phyloP scores from a whole-genome alignment of 2,329 filamentous ascomycete species.

The Neocucurbitaria cava region DNA sequence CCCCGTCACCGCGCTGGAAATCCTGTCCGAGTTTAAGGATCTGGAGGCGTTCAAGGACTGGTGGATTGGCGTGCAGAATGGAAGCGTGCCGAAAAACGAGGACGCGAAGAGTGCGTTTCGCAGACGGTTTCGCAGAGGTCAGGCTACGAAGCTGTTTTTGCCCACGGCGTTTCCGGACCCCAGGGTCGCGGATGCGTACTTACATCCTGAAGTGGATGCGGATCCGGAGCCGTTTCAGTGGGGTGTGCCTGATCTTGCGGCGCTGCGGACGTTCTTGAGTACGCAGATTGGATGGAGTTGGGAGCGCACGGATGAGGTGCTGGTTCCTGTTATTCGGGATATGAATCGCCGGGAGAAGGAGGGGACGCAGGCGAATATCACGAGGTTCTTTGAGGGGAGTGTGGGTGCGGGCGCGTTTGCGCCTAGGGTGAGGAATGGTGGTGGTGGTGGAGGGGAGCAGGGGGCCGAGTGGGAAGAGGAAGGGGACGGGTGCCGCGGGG shows the following conservation, averaged over 20 bases:
- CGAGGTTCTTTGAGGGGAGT: constrained; percentile 81
- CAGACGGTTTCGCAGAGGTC: constrained; percentile 81
- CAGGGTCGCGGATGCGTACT: constrained; percentile 82
- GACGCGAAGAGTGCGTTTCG: constrained; percentile 71
- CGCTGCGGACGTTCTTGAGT: constrained; percentile 84
- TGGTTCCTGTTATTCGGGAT: constrained; percentile 92
- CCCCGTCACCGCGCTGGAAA: constrained; percentile 92
- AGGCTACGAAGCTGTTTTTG: constrained; percentile 85
- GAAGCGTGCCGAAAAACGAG: constrained; percentile 65
- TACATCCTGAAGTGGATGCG: constrained; percentile 83
- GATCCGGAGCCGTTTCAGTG: constrained; percentile 85
- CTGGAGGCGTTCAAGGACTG: constrained; percentile 83
- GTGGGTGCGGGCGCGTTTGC: constrained; percentile 76
- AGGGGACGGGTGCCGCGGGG: constrained; percentile 37
- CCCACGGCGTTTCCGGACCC: constrained; percentile 79
- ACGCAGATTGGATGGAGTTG: constrained; percentile 89
- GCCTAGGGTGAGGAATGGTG: constrained; percentile 66
- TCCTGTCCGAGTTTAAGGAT: constrained; percentile 84
- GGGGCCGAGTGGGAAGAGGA: constrained; percentile 61
- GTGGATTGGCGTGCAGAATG: constrained; percentile 80
- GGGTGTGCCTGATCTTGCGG: constrained; percentile 92
- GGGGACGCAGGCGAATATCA: constrained; percentile 96
- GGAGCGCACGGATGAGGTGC: constrained; percentile 91
- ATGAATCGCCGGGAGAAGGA: constrained; percentile 90
- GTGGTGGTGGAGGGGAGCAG: constrained; percentile 47